phyloP scores from a whole-genome alignment of 768 basidiomycete genomes.

The Amylocystis lapponica region DNA sequence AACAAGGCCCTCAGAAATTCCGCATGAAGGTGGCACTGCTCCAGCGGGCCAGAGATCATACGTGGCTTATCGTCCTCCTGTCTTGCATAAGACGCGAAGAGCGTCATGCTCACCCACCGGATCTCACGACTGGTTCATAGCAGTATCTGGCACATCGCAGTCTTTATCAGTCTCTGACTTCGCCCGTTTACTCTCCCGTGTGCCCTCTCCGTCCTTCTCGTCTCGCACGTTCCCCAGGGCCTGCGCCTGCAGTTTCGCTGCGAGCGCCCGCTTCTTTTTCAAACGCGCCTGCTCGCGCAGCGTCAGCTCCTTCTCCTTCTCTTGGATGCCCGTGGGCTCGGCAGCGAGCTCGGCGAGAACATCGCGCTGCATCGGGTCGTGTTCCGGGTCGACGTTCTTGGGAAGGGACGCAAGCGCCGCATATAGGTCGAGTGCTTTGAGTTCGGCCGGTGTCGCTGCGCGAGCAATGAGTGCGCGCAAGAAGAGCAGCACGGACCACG shows the following conservation, averaged over 20 bases:
- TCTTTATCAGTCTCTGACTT: conserved; percentile 29
- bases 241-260: conserved; percentile 22
- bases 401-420: conserved; percentile 50
- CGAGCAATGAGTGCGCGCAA: neutral
- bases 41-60: too few species aligned
- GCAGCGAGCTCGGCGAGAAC: conserved; percentile 12
- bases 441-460: conserved; percentile 43
- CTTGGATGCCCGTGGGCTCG: conserved; percentile 8
- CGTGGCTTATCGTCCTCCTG: too few species aligned
- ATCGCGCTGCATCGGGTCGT: conserved; percentile 35
- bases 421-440: conserved; percentile 57
- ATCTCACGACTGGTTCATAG: too few species aligned
- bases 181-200: conserved; percentile 32
- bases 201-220: conserved; percentile 16
- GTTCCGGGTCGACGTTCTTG: conserved; percentile 46
- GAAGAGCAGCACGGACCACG: conserved; percentile 4
- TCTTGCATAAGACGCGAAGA: too few species aligned
- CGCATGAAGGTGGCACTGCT: too few species aligned
- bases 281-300: conserved; percentile 44
- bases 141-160: too few species aligned
- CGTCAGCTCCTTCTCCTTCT: conserved; percentile 28
- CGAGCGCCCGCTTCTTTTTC: conserved; percentile 45
- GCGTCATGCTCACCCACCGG: too few species aligned
- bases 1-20: too few species aligned
- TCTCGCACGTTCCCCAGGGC: conserved; percentile 7